A percentile compares a stretch with the other conserved stretches of the same genome.
Conservation (phyloP, 2,329 filamentous ascomycete genomes). For the Cladophialophora psammophila region DNA sequence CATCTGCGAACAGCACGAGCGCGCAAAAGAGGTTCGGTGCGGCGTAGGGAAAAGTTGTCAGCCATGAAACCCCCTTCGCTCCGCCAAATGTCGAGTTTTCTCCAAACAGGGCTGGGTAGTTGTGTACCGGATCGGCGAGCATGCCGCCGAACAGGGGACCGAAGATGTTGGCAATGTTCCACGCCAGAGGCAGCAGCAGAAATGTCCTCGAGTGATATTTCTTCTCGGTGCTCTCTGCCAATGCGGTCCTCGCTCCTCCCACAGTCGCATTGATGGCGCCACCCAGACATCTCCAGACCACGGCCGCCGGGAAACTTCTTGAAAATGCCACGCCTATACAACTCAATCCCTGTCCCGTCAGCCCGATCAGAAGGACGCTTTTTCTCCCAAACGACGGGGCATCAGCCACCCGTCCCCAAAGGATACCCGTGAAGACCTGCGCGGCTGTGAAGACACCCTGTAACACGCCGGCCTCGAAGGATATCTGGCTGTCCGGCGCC, state of each 20-base stretch:
- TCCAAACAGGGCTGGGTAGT: slow-evolving; percentile 69
- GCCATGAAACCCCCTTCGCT: slow-evolving; percentile 65
- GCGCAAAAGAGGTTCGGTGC: slow-evolving; percentile 72
- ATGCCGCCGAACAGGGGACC: slow-evolving; percentile 67
- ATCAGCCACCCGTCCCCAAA: slow-evolving; percentile 71
- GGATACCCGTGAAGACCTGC: slow-evolving; percentile 76
- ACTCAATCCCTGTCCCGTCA: slow-evolving; percentile 71
- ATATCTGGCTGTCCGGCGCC: slow-evolving; percentile 63
- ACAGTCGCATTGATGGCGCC: slow-evolving; percentile 76
- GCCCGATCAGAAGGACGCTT: slow-evolving; percentile 75
- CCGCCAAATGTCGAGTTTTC: slow-evolving; percentile 64
- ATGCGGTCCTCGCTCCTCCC: slow-evolving; percentile 75
- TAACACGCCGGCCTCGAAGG: slow-evolving; percentile 73
- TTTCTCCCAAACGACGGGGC: slow-evolving; percentile 66
- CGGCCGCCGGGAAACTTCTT: slow-evolving; percentile 67
- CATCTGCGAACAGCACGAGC: slow-evolving; percentile 63
- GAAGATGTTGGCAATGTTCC: slow-evolving; percentile 68
- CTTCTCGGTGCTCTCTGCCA: slow-evolving; percentile 76
- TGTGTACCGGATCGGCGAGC: slow-evolving; percentile 70
- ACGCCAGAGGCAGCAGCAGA: slow-evolving; percentile 68
- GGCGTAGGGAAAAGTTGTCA: slow-evolving; percentile 70
- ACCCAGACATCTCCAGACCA: slow-evolving; percentile 69
- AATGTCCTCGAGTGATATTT: slow-evolving; percentile 66
- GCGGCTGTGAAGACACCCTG: slow-evolving; percentile 75
- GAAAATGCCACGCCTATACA: slow-evolving; percentile 74